A percentile compares a stretch with the other conserved stretches of the same genome.
These are phyloP conservation scores for Paecilomyces sp. DNA, from an alignment of 2,329 filamentous ascomycete species.

Conservation along the genomic window DNA sequence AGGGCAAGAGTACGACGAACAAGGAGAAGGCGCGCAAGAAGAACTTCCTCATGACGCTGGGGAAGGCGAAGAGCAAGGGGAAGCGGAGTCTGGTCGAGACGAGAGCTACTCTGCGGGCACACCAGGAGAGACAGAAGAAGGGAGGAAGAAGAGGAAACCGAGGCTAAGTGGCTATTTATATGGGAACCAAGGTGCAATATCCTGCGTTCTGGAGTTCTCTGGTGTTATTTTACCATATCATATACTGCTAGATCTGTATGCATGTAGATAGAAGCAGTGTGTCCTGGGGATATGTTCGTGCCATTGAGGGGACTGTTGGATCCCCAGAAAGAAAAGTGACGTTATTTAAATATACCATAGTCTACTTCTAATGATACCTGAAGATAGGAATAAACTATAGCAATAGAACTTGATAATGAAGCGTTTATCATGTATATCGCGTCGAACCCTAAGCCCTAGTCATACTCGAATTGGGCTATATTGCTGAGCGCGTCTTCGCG, in stretches of 20 bases:
- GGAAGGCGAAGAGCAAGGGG: constrained; percentile 91
- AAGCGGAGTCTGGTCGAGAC: constrained; percentile 90
- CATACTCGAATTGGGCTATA: constrained; percentile 14
- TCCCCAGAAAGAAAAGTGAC: not conserved
- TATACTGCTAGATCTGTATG: not conserved
- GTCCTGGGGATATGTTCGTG: not conserved
- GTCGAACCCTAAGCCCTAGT: not conserved
- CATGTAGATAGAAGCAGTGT: not conserved
- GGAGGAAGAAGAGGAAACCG: constrained; percentile 75
- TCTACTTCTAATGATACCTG: too few species aligned
- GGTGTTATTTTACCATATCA: not conserved
- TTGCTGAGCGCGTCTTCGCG: constrained; percentile 15
- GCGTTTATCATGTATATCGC: too few species aligned
- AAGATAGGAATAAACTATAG: too few species aligned
- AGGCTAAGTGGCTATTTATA: constrained; percentile 6
- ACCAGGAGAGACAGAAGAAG: constrained; percentile 74
- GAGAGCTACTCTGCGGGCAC: constrained; percentile 69
- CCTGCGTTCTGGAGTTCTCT: not conserved
- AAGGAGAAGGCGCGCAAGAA: constrained; percentile 95
- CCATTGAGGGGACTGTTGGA: not conserved
- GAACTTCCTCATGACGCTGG: constrained; percentile 97
- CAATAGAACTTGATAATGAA: too few species aligned
- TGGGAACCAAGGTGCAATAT: not conserved
- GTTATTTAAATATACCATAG: not conserved
- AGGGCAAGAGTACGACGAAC: constrained; percentile 95